Percentiles rank a stretch among this genome's conserved stretches.
These are phyloP conservation scores for Aspergillus carlsbadensis DNA, from an alignment of 495 filamentous ascomycete genomes.

Conservation along the genomic window DNA sequence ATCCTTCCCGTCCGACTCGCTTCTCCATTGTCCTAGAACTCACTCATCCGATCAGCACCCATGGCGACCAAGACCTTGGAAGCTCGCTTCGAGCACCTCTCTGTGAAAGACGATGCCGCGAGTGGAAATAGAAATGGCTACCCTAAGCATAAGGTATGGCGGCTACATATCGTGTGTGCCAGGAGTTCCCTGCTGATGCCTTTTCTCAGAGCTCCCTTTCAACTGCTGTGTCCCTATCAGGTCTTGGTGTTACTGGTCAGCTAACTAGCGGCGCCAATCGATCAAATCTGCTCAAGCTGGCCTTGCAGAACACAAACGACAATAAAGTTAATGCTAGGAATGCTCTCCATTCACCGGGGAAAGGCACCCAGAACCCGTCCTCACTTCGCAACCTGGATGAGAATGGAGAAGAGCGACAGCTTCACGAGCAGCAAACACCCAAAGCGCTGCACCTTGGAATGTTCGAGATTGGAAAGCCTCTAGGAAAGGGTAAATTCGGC, in stretches of 20 bases:
- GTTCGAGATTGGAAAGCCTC: constrained; percentile 96
- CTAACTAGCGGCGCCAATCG: constrained; percentile 59
- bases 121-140: constrained; percentile 48
- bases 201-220: constrained; percentile 42
- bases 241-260: constrained; percentile 50
- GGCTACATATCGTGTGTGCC: background rate
- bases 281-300: constrained; percentile 75
- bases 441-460: constrained; percentile 92
- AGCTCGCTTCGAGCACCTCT: constrained; percentile 76
- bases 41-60: background rate
- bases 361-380: constrained; percentile 36
- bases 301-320: constrained; percentile 70
- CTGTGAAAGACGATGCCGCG: constrained; percentile 80
- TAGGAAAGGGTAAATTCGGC: constrained; percentile 97
- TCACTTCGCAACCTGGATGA: constrained; percentile 55
- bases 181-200: constrained; percentile 27
- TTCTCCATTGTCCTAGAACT: background rate
- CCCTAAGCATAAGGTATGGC: constrained; percentile 67
- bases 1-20: background rate
- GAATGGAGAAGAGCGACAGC: constrained; percentile 51
- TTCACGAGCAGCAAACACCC: constrained; percentile 61
- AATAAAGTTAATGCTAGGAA: constrained; percentile 51
- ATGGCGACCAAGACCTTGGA: constrained; percentile 68
- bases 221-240: constrained; percentile 51
- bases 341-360: constrained; percentile 29